These are phyloP conservation scores for Vinca minor DNA, from an alignment of 257 asterid species.

Conservation along the genomic window DNA sequence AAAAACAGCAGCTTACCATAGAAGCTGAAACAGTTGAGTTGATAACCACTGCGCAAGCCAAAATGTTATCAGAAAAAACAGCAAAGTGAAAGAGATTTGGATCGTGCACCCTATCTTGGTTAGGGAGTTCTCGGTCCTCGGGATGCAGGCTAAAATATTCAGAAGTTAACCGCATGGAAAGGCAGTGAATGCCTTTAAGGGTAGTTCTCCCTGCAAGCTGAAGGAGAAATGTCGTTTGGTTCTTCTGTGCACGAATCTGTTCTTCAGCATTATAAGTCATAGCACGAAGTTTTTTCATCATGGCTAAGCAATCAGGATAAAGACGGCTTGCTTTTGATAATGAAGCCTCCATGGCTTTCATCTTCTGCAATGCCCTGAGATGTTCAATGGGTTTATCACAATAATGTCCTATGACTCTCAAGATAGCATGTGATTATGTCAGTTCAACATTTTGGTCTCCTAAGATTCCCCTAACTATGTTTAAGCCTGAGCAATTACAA, in stretches of 20 bases:
- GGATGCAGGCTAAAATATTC: conserved; percentile 67
- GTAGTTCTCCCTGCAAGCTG: conserved; percentile 82
- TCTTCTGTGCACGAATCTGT: conserved; percentile 57
- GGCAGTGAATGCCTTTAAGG: conserved; percentile 87
- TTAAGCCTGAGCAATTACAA: neutral
- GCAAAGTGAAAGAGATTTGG: conserved; percentile 72
- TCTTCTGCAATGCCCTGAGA: conserved; percentile 81
- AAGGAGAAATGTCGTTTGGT: conserved; percentile 60
- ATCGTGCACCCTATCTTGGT: conserved; percentile 47
- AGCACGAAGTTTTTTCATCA: conserved; percentile 78
- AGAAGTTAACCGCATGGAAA: conserved; percentile 77
- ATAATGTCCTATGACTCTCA: neutral
- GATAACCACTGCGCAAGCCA: conserved; percentile 90
- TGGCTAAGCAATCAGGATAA: conserved; percentile 81
- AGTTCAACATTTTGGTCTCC: neutral
- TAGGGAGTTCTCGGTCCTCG: conserved; percentile 47
- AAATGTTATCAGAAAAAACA: conserved; percentile 77
- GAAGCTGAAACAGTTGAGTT: conserved; percentile 75
- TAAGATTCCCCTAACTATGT: neutral
- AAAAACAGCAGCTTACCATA: conserved; percentile 34
- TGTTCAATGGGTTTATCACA: neutral
- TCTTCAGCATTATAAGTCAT: conserved; percentile 80
- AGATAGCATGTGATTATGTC: neutral
- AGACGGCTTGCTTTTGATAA: conserved; percentile 62
- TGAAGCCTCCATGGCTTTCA: conserved; percentile 78